phyloP scores from a whole-genome alignment of 2,329 filamentous ascomycete genomes.

The Rosellinia necatrix region DNA sequence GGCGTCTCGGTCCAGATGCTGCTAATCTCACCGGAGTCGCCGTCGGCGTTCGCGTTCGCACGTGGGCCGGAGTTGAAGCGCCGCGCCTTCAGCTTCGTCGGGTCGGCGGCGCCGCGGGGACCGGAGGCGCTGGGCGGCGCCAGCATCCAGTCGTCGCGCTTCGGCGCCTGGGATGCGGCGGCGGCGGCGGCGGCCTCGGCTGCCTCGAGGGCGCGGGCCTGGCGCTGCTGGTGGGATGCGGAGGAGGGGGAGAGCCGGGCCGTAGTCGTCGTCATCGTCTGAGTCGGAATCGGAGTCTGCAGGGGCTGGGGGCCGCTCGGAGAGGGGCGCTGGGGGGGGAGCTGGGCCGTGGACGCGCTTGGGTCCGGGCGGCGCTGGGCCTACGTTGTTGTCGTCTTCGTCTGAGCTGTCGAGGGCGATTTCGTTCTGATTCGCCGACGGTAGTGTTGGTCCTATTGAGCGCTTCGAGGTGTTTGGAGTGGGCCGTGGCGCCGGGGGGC shows the following conservation, averaged over 20 bases:
- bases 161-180: slow-evolving; percentile 50
- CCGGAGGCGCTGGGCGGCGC: slow-evolving; percentile 64
- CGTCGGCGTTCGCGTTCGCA: slow-evolving; percentile 38
- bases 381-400: slow-evolving; percentile 28
- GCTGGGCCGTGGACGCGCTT: slow-evolving; percentile 49
- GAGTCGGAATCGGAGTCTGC: slow-evolving; percentile 46
- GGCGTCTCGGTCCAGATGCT: slow-evolving; percentile 91
- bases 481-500: slow-evolving; percentile 26
- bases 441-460: slow-evolving; percentile 32
- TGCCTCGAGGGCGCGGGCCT: slow-evolving; percentile 38
- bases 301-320: slow-evolving; percentile 42
- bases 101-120: slow-evolving; percentile 71
- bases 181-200: slow-evolving; percentile 36
- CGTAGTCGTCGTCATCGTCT: slow-evolving; percentile 58
- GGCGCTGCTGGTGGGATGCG: slow-evolving; percentile 36
- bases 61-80: slow-evolving; percentile 74
- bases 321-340: slow-evolving; percentile 49
- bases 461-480: slow-evolving; percentile 17
- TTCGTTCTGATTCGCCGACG: slow-evolving; percentile 32
- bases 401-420: slow-evolving; percentile 31
- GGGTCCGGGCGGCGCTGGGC: slow-evolving; percentile 30
- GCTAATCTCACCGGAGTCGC: slow-evolving; percentile 56
- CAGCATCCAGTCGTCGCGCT: slow-evolving; percentile 87
- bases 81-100: slow-evolving; percentile 79
- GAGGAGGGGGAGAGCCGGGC: slow-evolving; percentile 62